phyloP scores from a whole-genome alignment of 192 early-diverging fungal species.

The Ambispora gerdemannii region DNA sequence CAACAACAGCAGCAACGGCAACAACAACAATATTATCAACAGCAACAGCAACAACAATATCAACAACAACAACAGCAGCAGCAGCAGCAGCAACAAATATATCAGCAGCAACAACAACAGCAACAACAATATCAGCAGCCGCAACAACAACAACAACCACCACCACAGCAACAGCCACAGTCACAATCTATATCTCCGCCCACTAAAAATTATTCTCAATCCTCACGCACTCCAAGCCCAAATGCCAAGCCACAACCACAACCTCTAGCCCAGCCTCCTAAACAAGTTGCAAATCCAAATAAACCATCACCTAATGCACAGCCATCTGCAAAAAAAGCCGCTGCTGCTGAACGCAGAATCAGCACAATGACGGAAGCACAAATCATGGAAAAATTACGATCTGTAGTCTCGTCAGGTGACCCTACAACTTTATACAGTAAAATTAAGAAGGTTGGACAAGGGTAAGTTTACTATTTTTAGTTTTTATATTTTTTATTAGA shows the following conservation, averaged over 20 bases:
- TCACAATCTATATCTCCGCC: no score
- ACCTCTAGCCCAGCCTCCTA: constrained; percentile 22
- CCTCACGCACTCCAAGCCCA: constrained; percentile 26
- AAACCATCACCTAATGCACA: constrained; percentile 34
- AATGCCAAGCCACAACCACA: constrained; percentile 27
- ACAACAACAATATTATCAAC: not conserved
- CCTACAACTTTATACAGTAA: constrained; percentile 89
- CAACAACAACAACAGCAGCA: not conserved
- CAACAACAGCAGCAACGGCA: not conserved
- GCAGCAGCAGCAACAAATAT: not conserved
- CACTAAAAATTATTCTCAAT: constrained; percentile 19
- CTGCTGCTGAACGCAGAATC: constrained; percentile 69
- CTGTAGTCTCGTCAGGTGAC: constrained; percentile 87
- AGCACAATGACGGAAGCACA: constrained; percentile 89
- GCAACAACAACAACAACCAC: constrained; percentile 8
- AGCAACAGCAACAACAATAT: not conserved
- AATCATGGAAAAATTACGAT: constrained; percentile 89
- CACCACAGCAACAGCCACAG: not conserved
- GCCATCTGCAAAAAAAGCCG: constrained; percentile 36
- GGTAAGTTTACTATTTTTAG: constrained; percentile 47
- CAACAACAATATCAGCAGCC: not conserved
- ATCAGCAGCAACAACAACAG: not conserved
- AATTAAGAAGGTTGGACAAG: constrained; percentile 95
- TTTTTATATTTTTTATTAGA: constrained; percentile 6
- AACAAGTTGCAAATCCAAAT: constrained; percentile 40